These are phyloP conservation scores for Selenicereus undatus DNA, from an alignment of 148 eudicot genomes.

Conservation along the genomic window DNA sequence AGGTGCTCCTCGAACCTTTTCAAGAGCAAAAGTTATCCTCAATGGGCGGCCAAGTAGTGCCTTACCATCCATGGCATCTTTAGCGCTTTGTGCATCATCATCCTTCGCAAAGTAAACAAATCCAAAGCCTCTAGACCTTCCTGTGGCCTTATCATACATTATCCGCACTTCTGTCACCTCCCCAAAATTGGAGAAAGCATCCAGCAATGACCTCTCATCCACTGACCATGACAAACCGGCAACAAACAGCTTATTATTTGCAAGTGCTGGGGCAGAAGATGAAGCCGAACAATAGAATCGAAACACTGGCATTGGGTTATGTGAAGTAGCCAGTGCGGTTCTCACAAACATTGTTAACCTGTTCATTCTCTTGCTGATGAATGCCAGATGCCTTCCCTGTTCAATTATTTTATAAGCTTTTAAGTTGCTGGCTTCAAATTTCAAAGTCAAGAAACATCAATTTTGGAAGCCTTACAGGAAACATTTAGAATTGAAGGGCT, in stretches of 20 bases:
- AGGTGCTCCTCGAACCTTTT: conserved; percentile 62
- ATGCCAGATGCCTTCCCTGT: conserved; percentile 18
- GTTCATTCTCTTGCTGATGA: conserved; percentile 23
- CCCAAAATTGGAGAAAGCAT: conserved; percentile 66
- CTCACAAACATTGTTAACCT: conserved; percentile 31
- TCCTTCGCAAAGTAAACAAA: conserved; percentile 64
- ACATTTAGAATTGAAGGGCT: conserved; percentile 4
- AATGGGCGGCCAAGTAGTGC: conserved; percentile 73
- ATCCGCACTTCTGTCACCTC: conserved; percentile 82
- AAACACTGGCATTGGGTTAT: conserved; percentile 26
- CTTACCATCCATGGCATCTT: conserved; percentile 92
- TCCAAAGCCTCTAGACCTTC: conserved; percentile 90
- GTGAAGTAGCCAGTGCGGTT: conserved; percentile 24
- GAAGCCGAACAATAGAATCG: conserved; percentile 38
- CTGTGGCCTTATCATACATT: conserved; percentile 72
- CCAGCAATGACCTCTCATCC: conserved; percentile 60
- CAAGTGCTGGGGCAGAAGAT: conserved; percentile 18
- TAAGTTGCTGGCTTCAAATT: conserved; percentile 4
- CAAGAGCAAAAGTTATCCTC: conserved; percentile 69
- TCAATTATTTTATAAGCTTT: conserved; percentile 14
- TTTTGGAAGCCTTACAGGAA: neutral
- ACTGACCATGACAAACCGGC: conserved; percentile 83
- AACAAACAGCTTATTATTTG: conserved; percentile 57
- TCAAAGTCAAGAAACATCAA: neutral
- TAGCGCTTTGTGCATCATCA: conserved; percentile 60